These are phyloP conservation scores for Lactarius trivialis DNA, from an alignment of 768 basidiomycete species.

Conservation along the genomic window DNA sequence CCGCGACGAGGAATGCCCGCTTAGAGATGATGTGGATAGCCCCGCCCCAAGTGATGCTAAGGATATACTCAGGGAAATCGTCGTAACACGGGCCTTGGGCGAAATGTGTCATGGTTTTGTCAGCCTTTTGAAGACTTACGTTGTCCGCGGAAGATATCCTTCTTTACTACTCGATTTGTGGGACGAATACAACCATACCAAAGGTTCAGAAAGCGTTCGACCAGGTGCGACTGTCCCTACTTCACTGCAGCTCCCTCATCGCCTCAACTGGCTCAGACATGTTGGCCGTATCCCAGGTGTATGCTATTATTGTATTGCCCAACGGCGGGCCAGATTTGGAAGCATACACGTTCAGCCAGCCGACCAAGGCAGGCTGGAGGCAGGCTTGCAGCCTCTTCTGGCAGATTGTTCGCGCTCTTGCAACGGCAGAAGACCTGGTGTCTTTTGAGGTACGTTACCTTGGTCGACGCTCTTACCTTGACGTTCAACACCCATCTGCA, in stretches of 20 bases:
- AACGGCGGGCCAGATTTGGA: constrained; percentile 92
- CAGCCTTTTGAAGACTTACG: constrained; percentile 70
- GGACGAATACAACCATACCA: constrained; percentile 75
- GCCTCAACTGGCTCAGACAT: constrained; percentile 45
- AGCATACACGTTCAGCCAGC: constrained; percentile 59
- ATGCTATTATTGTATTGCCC: constrained; percentile 84
- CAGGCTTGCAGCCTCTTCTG: constrained; percentile 88
- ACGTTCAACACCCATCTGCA: constrained; percentile 30
- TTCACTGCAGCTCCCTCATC: background rate
- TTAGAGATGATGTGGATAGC: constrained; percentile 36
- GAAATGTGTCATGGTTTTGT: constrained; percentile 74
- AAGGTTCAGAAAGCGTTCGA: constrained; percentile 76
- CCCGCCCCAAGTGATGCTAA: constrained; percentile 68
- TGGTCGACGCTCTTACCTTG: background rate
- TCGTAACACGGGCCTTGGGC: constrained; percentile 72
- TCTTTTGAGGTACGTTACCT: constrained; percentile 72
- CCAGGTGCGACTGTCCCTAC: constrained; percentile 51
- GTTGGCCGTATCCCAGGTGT: constrained; percentile 70
- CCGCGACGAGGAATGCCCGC: constrained; percentile 39
- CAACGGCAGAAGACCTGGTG: constrained; percentile 70
- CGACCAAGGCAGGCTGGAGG: constrained; percentile 62
- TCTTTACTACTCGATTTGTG: constrained; percentile 69
- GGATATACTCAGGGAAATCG: constrained; percentile 75
- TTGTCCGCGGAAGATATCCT: constrained; percentile 85
- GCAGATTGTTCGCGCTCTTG: constrained; percentile 77